Percentiles rank a stretch among this genome's conserved stretches.
Evolutionary conservation across 352 stramenopile genomes (phyloP).

Genomic region (Phytophthora pistaciae): DNA sequence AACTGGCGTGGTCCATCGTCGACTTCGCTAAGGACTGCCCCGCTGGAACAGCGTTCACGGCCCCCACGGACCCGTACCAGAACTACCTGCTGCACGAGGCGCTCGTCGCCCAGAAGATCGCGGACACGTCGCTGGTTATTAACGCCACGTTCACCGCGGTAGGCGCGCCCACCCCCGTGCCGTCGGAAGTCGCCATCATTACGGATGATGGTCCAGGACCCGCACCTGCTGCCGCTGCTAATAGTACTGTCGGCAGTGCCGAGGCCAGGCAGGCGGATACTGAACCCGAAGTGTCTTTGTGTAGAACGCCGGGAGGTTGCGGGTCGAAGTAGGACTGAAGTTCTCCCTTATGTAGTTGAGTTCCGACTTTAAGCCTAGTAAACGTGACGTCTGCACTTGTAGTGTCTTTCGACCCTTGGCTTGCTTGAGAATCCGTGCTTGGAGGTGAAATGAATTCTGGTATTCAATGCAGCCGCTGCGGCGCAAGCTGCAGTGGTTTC

Average conservation of each 20-base stretch:
- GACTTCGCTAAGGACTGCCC: conserved; percentile 36
- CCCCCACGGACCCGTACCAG: conserved; percentile 55
- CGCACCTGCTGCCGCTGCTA: too few species aligned
- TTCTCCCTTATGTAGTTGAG: background rate
- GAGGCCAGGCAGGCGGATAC: too few species aligned
- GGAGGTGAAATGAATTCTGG: conserved; percentile 13
- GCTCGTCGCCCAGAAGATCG: conserved; percentile 41
- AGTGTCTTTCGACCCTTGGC: conserved; percentile 3
- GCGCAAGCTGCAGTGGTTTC: background rate
- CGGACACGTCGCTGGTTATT: conserved; percentile 52
- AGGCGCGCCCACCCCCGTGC: conserved; percentile 29
- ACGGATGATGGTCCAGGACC: background rate
- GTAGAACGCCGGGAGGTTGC: background rate
- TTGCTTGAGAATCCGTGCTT: conserved; percentile 5
- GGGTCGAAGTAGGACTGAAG: background rate
- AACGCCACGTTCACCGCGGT: conserved; percentile 41
- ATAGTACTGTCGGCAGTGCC: too few species aligned
- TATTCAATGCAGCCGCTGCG: conserved; percentile 8
- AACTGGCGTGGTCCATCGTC: conserved; percentile 54
- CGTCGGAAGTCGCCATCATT: conserved; percentile 26
- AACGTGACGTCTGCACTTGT: too few species aligned
- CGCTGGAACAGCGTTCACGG: conserved; percentile 38
- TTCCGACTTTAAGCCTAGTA: background rate
- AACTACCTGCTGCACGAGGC: conserved; percentile 58
- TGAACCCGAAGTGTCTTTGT: too few species aligned